phyloP scores from a whole-genome alignment of 441 rosid species.

The Populus tomentosa region DNA sequence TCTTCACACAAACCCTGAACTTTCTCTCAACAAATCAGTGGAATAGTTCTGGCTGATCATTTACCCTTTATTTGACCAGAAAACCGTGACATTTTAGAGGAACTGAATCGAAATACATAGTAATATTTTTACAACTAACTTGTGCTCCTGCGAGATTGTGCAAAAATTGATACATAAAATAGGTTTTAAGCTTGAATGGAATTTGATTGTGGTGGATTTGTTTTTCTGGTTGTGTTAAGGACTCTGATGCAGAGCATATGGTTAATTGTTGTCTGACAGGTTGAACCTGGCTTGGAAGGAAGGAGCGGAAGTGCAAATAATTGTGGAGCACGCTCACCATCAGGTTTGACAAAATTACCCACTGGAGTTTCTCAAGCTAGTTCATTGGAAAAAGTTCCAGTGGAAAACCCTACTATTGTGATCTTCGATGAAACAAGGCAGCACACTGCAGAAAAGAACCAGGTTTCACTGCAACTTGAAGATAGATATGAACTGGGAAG shows the following conservation, averaged over 20 bases:
- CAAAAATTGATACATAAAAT: too few relatives aligned
- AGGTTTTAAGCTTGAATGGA: too few relatives aligned
- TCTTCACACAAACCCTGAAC: too few relatives aligned
- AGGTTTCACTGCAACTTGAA: constrained; percentile 23
- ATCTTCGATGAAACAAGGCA: constrained; percentile 29
- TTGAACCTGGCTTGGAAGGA: constrained; percentile 22
- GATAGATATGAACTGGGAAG: constrained; percentile 23
- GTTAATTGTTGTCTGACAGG: constrained; percentile 36
- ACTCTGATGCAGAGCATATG: constrained; percentile 6
- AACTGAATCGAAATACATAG: too few relatives aligned
- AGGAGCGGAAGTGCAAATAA: constrained; percentile 17
- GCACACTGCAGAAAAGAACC: constrained; percentile 21
- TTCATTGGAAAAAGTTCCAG: constrained; percentile 37
- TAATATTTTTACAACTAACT: too few relatives aligned
- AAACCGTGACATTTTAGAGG: too few relatives aligned
- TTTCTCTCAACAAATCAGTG: too few relatives aligned
- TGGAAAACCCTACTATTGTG: constrained; percentile 22
- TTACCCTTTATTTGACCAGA: too few relatives aligned
- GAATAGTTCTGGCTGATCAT: too few relatives aligned
- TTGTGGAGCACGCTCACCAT: constrained; percentile 19
- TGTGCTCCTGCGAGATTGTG: too few relatives aligned
- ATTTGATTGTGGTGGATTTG: too few relatives aligned
- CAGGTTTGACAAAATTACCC: constrained; percentile 18
- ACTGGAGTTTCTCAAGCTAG: constrained; percentile 28
- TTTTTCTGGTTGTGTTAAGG: not conserved